Conservation (phyloP, 164 flowering plant genomes). For the Vitis riparia region DNA sequence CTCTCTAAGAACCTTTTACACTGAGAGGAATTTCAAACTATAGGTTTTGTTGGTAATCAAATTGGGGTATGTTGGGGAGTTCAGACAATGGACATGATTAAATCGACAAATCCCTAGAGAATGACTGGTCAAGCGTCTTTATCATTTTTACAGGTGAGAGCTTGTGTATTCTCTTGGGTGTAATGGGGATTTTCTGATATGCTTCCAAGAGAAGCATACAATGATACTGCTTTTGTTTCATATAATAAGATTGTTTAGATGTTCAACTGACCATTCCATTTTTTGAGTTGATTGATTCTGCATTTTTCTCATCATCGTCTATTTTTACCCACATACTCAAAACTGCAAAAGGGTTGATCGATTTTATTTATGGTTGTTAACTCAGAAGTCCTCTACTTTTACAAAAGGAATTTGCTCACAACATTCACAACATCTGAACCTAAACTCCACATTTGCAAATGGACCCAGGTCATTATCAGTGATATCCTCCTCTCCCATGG, state of each 20-base stretch:
- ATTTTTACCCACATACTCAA: background rate
- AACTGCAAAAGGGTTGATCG: conserved; percentile 9
- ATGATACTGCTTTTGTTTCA: background rate
- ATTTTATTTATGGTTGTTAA: conserved; percentile 19
- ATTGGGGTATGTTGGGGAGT: no score
- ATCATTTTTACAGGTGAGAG: no score
- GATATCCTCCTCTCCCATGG: conserved; percentile 3
- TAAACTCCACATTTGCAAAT: conserved; percentile 5
- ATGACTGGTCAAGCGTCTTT: no score
- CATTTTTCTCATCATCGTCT: no score
- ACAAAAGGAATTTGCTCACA: conserved; percentile 17
- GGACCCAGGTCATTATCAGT: conserved; percentile 5
- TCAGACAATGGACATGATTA: no score
- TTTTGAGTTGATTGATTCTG: background rate
- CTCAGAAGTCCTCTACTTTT: conserved; percentile 15
- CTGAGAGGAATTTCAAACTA: no score
- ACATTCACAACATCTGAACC: background rate
- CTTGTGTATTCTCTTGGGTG: no score
- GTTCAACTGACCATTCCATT: no score
- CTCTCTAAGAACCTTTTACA: no score
- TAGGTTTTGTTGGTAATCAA: no score
- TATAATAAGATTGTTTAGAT: background rate
- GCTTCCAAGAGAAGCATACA: background rate
- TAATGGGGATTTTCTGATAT: no score
- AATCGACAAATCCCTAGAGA: no score